phyloP scores from a whole-genome alignment of 805 yeast genomes.

The Candida methanosorbosa region DNA sequence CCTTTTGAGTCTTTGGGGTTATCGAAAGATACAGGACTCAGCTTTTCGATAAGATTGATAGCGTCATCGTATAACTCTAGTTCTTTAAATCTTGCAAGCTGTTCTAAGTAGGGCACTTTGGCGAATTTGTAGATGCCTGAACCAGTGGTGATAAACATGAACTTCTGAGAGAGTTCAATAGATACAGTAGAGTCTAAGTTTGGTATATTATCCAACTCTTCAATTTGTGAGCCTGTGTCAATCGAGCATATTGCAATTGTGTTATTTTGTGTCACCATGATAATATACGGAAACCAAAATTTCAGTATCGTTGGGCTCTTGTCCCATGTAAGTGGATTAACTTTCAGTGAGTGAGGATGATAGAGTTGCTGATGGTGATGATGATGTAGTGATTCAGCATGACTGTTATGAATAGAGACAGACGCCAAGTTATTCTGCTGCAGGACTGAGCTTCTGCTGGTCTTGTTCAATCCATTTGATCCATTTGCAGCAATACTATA shows the following conservation, averaged over 20 bases:
- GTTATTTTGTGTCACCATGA: constrained; percentile 18
- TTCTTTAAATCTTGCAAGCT: constrained; percentile 23
- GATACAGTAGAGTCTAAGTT: constrained; percentile 5
- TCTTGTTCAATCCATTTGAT: not conserved
- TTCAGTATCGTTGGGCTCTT: constrained; percentile 20
- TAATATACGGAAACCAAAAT: constrained; percentile 32
- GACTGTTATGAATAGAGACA: not conserved
- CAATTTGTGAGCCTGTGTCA: constrained; percentile 26
- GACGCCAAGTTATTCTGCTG: not conserved
- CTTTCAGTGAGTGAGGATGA: not conserved
- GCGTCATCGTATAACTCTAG: constrained; percentile 31
- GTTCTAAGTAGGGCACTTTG: constrained; percentile 22
- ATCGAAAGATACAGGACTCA: constrained; percentile 17
- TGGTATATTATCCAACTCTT: constrained; percentile 10
- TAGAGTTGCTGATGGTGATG: not conserved
- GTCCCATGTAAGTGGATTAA: constrained; percentile 9
- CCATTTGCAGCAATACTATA: not conserved
- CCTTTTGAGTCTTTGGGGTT: constrained; percentile 1
- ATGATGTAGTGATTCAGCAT: not conserved
- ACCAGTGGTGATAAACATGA: constrained; percentile 21
- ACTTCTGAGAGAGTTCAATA: constrained; percentile 16
- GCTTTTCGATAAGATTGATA: constrained; percentile 29
- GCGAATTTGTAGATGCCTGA: constrained; percentile 18
- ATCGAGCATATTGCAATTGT: constrained; percentile 30
- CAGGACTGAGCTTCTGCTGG: too few relatives aligned